phyloP scores from a whole-genome alignment of 2,329 filamentous ascomycete genomes.

The Clonostachys rhizophaga region DNA sequence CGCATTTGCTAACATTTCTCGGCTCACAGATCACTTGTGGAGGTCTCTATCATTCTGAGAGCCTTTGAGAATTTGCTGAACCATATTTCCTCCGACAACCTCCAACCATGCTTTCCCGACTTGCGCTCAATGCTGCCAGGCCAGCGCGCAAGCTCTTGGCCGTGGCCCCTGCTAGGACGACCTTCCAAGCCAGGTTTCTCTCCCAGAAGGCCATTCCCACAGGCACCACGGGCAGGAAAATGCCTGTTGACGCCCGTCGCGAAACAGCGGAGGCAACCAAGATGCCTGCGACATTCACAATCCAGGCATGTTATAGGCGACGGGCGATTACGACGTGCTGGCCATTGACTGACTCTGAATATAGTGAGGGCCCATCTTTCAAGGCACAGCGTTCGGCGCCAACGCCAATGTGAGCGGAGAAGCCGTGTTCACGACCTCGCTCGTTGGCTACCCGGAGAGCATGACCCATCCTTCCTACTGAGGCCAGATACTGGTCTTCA shows the following conservation, averaged over 20 bases:
- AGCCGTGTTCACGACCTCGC: slow-evolving; percentile 96
- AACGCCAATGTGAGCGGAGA: slow-evolving; percentile 96
- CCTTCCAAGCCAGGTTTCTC: neutral
- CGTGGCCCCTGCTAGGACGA: slow-evolving; percentile 14
- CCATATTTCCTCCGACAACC: slow-evolving; percentile 2
- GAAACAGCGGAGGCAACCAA: slow-evolving; percentile 59
- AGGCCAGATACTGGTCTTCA: slow-evolving; percentile 97
- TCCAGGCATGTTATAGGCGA: slow-evolving; percentile 57
- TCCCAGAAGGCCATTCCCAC: slow-evolving; percentile 42
- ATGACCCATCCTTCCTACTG: slow-evolving; percentile 85
- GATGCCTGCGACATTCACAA: slow-evolving; percentile 77
- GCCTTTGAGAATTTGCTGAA: neutral
- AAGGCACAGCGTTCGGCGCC: slow-evolving; percentile 93
- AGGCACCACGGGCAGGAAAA: slow-evolving; percentile 65
- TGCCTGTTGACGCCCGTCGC: slow-evolving; percentile 50
- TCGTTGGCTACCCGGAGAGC: slow-evolving; percentile 96
- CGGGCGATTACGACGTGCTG: neutral
- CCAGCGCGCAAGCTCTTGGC: slow-evolving; percentile 41
- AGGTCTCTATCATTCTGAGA: slow-evolving; percentile 27
- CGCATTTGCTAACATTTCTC: slow-evolving; percentile 9
- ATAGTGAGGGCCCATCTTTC: slow-evolving; percentile 90
- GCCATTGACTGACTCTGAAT: slow-evolving; percentile 49
- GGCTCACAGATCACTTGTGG: slow-evolving; percentile 30
- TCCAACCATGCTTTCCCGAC: slow-evolving; percentile 54
- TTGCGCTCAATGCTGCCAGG: slow-evolving; percentile 47